Evolutionary conservation across 177 flowering plant genomes (phyloP).

Genomic region (Vitis hybrid): DNA sequence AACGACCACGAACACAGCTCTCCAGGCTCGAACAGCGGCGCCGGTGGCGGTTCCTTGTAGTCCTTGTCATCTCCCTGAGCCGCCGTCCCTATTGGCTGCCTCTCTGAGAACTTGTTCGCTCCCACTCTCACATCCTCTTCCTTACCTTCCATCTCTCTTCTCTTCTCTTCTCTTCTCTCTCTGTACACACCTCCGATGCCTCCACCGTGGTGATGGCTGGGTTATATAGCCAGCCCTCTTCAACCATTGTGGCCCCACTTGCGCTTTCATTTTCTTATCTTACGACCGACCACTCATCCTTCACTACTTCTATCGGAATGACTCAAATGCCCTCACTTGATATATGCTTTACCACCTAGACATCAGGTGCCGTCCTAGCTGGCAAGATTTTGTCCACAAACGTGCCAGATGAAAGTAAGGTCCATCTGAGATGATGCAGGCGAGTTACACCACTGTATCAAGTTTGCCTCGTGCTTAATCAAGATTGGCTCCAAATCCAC

Average conservation of each 20-base stretch:
- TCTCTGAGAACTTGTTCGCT: conserved; percentile 59
- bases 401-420: background rate
- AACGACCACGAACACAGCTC: conserved; percentile 65
- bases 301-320: too few relatives aligned
- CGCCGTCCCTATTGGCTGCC: conserved; percentile 59
- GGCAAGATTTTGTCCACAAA: background rate
- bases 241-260: too few relatives aligned
- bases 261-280: conserved; percentile 5
- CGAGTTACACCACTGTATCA: background rate
- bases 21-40: conserved; percentile 53
- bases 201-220: too few relatives aligned
- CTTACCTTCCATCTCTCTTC: conserved; percentile 41
- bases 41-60: conserved; percentile 62
- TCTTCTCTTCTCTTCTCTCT: background rate
- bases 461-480: too few relatives aligned
- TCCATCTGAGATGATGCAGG: background rate
- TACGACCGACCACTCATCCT: conserved; percentile 28
- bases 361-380: background rate
- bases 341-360: background rate
- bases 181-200: too few relatives aligned
- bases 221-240: too few relatives aligned
- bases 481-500: too few relatives aligned
- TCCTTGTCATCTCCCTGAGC: conserved; percentile 56
- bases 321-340: too few relatives aligned
- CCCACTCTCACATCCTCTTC: conserved; percentile 62